Base-by-base conservation (phyloP, 352 stramenopile species). In the Pythium folliculosum region DNA sequence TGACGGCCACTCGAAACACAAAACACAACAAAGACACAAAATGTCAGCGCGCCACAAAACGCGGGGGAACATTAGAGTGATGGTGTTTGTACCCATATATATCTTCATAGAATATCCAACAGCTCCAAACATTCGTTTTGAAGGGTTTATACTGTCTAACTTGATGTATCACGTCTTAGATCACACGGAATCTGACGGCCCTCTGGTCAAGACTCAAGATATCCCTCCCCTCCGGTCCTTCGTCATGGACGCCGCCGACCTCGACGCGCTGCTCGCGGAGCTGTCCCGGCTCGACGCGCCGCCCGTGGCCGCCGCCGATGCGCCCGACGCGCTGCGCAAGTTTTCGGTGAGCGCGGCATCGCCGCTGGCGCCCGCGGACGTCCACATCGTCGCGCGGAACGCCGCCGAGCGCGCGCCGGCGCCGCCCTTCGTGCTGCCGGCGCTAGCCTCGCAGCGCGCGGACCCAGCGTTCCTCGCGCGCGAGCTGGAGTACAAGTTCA, bases 271-370 rank as follows among this genome's bases (percentile, higher is more conserved):
- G 21, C 68, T 75, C 38, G 55, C 51, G 2, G 68, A 75, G 35
- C 56, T 75, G 37, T 35, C 62, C 35, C 49, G 52, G 8, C 59
- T 75, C 48, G 47, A 69, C 44, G 12, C 35, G 17, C 21, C 43
- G 13, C 14, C 58, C 17, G 3, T 38, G 6, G 49, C 30, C 17
- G 50, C 21, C 9, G 8, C 13, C 21, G 37, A 40, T 5, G 7
- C 23, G n/a, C 19, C 47, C 2, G 50, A 58, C 13, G 56, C 45
- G 32, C 60, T 92, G 23, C 63, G 64, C 49, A 65, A 78, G 65
- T 92, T 92, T 13, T 77, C 71, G 9, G 74, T 90, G 23, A 27
- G 63, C 2, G 78, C 80, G 1, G 64, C 73, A 58, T 89, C 81
- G 16, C 65, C 81, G 5, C 69, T 87, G 27, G 71, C 76, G 3